phyloP scores from a whole-genome alignment of 202 grass and related monocot species.

The Cymbopogon flexuosus region DNA sequence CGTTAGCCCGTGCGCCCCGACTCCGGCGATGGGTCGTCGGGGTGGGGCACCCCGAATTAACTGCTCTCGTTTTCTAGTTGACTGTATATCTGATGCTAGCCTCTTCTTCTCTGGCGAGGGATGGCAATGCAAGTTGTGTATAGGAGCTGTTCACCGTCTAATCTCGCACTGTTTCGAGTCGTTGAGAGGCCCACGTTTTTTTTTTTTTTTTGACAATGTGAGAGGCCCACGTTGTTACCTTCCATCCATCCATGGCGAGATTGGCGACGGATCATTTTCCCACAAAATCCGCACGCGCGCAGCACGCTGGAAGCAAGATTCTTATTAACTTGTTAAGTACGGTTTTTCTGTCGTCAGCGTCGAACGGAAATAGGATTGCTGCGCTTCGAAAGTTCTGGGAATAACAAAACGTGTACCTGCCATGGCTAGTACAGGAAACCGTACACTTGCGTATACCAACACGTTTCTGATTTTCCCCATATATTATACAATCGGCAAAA shows the following conservation, averaged over 20 bases:
- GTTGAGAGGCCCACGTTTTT: not conserved
- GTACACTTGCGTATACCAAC: not conserved
- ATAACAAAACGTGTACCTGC: not conserved
- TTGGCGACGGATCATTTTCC: no score
- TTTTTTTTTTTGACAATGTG: no score
- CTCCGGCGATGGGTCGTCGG: not conserved
- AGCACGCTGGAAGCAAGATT: not conserved
- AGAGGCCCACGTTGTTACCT: not conserved
- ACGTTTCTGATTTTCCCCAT: not conserved
- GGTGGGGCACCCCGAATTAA: not conserved
- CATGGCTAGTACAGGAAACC: not conserved
- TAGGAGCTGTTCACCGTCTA: not conserved
- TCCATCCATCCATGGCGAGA: no score
- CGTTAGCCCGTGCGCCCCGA: not conserved
- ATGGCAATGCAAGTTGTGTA: not conserved
- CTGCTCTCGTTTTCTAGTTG: not conserved
- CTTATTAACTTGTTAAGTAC: no score
- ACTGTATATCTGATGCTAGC: not conserved
- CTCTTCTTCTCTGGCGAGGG: not conserved
- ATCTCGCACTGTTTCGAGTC: not conserved
- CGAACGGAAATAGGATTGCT: not conserved
- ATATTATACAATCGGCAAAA: not conserved
- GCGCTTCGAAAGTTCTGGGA: not conserved
- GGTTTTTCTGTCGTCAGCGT: not conserved
- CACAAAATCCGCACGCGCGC: no score